These are phyloP conservation scores for Corchorus capsularis DNA, from an alignment of 345 rosid species.

Conservation along the genomic window DNA sequence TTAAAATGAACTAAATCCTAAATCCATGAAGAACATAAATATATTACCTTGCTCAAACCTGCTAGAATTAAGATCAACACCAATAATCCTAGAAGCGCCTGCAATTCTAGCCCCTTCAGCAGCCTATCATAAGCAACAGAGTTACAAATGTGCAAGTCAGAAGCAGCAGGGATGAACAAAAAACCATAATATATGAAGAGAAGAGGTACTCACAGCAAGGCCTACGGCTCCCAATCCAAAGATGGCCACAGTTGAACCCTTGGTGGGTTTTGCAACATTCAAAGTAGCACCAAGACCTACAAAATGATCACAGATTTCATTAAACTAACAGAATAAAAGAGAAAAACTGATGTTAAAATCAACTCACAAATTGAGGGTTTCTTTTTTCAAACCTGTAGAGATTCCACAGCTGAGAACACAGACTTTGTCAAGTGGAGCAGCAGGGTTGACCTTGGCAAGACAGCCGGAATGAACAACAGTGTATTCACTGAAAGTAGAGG, in stretches of 20 bases:
- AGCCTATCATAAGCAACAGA: slow-evolving; percentile 25
- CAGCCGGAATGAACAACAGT: slow-evolving; percentile 40
- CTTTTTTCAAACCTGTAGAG: slow-evolving; percentile 29
- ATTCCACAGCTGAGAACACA: slow-evolving; percentile 40
- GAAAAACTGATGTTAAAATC: neutral
- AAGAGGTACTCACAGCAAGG: slow-evolving; percentile 35
- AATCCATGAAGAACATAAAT: neutral
- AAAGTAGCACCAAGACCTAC: slow-evolving; percentile 23
- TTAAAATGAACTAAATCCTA: neutral
- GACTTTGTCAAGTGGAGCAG: slow-evolving; percentile 42
- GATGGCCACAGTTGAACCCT: slow-evolving; percentile 38
- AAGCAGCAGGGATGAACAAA: neutral
- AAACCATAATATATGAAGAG: neutral
- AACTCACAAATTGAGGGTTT: neutral
- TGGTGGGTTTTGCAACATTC: slow-evolving; percentile 38
- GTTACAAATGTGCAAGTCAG: neutral
- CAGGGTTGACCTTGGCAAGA: slow-evolving; percentile 39
- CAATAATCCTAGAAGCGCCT: slow-evolving; percentile 47
- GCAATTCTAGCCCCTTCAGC: slow-evolving; percentile 39
- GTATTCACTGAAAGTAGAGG: slow-evolving; percentile 45
- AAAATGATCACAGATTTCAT: neutral
- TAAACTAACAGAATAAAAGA: neutral
- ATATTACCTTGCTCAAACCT: slow-evolving; percentile 27
- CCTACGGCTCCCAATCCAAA: slow-evolving; percentile 40
- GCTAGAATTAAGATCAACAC: slow-evolving; percentile 39